These are phyloP conservation scores for Lipomyces starkeyi DNA, from an alignment of 805 yeast genomes.

Conservation along the genomic window DNA sequence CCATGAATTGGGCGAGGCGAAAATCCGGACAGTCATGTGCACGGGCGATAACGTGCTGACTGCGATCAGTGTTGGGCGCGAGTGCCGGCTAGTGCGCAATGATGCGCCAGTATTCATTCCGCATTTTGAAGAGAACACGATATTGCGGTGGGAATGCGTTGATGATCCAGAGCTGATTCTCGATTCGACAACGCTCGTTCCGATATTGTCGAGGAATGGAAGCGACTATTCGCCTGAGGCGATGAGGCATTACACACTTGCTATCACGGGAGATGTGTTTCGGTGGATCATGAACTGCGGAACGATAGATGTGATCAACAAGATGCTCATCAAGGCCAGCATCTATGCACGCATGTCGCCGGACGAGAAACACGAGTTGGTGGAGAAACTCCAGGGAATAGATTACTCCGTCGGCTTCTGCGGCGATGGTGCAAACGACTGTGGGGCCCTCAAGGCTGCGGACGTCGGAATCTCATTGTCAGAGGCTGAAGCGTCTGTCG, in stretches of 20 bases:
- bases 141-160: slow-evolving; percentile 50
- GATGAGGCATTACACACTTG: slow-evolving; percentile 63
- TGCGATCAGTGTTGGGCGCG: slow-evolving; percentile 90
- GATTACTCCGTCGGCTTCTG: slow-evolving; percentile 96
- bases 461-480: slow-evolving; percentile 95
- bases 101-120: slow-evolving; percentile 66
- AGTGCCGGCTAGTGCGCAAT: slow-evolving; percentile 69
- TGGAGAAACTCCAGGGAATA: slow-evolving; percentile 78
- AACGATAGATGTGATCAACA: slow-evolving; percentile 49
- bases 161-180: slow-evolving; percentile 56
- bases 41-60: slow-evolving; percentile 97
- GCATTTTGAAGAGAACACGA: slow-evolving; percentile 59
- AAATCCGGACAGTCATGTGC: slow-evolving; percentile 88
- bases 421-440: slow-evolving; percentile 99
- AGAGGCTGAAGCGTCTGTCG: slow-evolving; percentile 98
- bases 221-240: slow-evolving; percentile 47
- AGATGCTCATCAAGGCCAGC: slow-evolving; percentile 70
- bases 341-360: slow-evolving; percentile 98
- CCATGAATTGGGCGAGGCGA: slow-evolving; percentile 64
- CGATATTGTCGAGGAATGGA: slow-evolving; percentile 3
- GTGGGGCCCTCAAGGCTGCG: slow-evolving; percentile 97
- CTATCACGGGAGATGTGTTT: slow-evolving; percentile 92
- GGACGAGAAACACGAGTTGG: slow-evolving; percentile 96
- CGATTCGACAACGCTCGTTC: slow-evolving; percentile 64
- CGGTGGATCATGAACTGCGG: slow-evolving; percentile 65